Percentiles rank a stretch among this genome's conserved stretches.
Evolutionary conservation across 306 rosid genomes (phyloP).

Genomic region (Macrotyloma uniflorum): DNA sequence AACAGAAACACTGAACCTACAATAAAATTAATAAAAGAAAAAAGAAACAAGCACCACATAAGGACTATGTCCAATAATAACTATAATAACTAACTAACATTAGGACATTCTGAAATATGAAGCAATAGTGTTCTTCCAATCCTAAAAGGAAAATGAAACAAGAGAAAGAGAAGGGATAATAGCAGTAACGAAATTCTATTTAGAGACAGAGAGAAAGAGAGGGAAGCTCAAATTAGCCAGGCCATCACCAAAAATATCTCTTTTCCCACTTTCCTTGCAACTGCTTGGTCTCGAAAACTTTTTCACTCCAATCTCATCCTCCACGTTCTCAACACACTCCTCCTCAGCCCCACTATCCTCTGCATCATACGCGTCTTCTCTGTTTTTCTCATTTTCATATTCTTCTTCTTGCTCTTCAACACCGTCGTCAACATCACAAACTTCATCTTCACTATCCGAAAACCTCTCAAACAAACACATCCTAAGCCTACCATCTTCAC

Average conservation of each 20-base stretch:
- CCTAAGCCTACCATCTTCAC: constrained; percentile 70
- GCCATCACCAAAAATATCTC: constrained; percentile 57
- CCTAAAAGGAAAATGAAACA: constrained; percentile 23
- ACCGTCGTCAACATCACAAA: not conserved
- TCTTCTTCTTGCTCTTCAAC: not conserved
- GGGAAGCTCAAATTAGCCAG: constrained; percentile 47
- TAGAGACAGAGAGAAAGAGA: constrained; percentile 35
- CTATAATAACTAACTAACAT: constrained; percentile 78
- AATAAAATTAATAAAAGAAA: not conserved
- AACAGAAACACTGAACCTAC: not conserved
- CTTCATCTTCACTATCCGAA: constrained; percentile 21
- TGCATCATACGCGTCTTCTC: not conserved
- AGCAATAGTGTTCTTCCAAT: constrained; percentile 39
- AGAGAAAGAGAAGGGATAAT: constrained; percentile 5
- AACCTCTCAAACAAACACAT: constrained; percentile 42
- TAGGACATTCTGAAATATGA: constrained; percentile 47
- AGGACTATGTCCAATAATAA: constrained; percentile 45
- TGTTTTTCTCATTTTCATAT: not conserved
- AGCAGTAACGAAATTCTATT: constrained; percentile 17
- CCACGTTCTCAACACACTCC: constrained; percentile 43
- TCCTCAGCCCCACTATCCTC: constrained; percentile 31
- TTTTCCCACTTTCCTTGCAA: constrained; percentile 68
- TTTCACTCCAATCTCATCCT: constrained; percentile 46
- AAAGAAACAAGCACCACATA: constrained; percentile 10
- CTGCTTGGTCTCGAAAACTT: constrained; percentile 54